Conservation (phyloP, 2,329 filamentous ascomycete genomes). For the Drechslera avenae region DNA sequence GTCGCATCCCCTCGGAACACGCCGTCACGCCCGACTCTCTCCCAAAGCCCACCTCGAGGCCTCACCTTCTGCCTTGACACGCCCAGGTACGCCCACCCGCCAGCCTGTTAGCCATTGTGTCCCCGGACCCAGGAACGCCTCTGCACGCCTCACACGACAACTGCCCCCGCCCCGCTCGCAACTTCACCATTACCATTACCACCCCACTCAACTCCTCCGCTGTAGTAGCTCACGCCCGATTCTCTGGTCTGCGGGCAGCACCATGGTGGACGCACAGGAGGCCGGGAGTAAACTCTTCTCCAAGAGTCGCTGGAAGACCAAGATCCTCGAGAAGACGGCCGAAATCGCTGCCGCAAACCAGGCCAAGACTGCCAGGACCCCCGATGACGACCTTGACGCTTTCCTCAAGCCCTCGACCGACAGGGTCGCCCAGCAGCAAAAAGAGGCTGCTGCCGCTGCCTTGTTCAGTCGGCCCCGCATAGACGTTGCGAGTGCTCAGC, state of each 20-base stretch:
- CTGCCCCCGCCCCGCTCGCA: too few relatives aligned
- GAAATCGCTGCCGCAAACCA: slow-evolving; percentile 43
- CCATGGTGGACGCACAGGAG: slow-evolving; percentile 42
- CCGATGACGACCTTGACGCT: slow-evolving; percentile 58
- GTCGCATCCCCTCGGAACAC: slow-evolving; percentile 8
- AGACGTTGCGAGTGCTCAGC: slow-evolving; percentile 56
- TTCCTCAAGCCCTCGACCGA: slow-evolving; percentile 62
- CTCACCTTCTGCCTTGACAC: not conserved
- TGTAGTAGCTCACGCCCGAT: not conserved
- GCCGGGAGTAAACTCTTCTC: slow-evolving; percentile 45
- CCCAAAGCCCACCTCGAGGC: not conserved
- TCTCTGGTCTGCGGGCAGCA: slow-evolving; percentile 15
- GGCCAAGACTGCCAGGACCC: slow-evolving; percentile 28
- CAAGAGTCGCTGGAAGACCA: slow-evolving; percentile 56
- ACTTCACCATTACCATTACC: not conserved
- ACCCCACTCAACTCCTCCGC: not conserved
- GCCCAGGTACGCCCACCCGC: slow-evolving; percentile 8
- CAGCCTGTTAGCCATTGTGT: too few relatives aligned
- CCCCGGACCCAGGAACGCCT: not conserved
- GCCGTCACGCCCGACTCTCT: slow-evolving; percentile 4
- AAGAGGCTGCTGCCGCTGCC: slow-evolving; percentile 33
- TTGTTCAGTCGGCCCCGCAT: slow-evolving; percentile 49
- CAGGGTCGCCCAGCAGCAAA: slow-evolving; percentile 44
- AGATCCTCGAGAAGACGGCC: slow-evolving; percentile 50
- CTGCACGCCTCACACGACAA: not conserved